Evolutionary conservation across 768 basidiomycete species (phyloP), one percentile per base, ranked within the genome.

Genomic region (Sporobolomyces phaffii): DNA sequence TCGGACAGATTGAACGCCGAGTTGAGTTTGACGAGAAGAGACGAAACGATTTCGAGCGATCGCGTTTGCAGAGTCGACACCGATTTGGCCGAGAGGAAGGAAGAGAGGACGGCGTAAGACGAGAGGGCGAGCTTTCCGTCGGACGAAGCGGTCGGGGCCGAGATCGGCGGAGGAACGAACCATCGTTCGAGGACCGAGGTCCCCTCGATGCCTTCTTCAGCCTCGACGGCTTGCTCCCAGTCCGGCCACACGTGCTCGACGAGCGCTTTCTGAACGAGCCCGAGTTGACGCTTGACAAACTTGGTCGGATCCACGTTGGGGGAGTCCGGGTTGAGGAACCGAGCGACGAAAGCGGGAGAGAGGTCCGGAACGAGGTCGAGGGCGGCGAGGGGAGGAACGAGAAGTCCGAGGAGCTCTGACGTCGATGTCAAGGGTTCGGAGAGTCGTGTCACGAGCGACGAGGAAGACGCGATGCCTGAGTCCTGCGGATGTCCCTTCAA

Each of bases 221-320:
- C 56, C 11, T 53, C 50, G 40, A 70, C 28, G 0, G 68, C 54
- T 2, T 24, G 22, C 34, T 70, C 60, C 68, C 68, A 70, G 34
- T 70, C 68, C 0, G 68, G 68, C 68, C 68, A 70, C 4, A 70
- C 56, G 31, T 47, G 49, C 38, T 70, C 68, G 49, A 70, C 50
- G 5, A 70, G 60, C 36, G 53, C 50, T 33, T 65, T 65, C 50
- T 70, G 68, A 1, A 70, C 68, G 43, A 70, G 50, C 1, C 68
- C 64, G 24, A 70, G 54, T 41, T 65, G 68, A 2, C 68, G 64
- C 17, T 61, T 58, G n/a, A 59, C 41, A 40, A 70, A 70, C 7
- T 48, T 52, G 1, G 22, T 0, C 1, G 56, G 40, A 28, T 65
- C 54, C 10, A 38, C 7, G 62, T 34, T 38, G 10, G 38, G 38